Base-by-base conservation (phyloP, 2,329 filamentous ascomycete genomes). In the Aureobasidium pullulans region DNA sequence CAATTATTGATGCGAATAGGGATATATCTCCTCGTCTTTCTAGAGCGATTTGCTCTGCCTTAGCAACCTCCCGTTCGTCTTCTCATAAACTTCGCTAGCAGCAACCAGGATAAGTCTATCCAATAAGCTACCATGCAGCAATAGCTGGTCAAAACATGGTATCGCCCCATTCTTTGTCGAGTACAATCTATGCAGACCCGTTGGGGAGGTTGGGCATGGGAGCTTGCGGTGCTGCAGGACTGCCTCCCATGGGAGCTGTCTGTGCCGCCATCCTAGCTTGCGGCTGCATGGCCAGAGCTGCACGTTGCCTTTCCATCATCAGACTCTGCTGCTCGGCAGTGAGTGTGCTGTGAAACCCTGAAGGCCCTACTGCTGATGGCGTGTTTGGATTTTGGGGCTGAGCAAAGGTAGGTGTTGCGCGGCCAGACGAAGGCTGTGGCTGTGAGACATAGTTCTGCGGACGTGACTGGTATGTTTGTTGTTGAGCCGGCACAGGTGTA, bases 301-400 rank as follows among this genome's bases (percentile, higher is more conserved):
- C 70, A 32, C 70, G 65, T 59, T 73, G 70, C 31, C 70, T 66
- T 36, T 73, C 71, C 63, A 73, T 67, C 64, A 75, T 69, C 43
- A 62, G 65, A 28, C 67, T 64, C 48, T 74, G 72, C 57, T 73
- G 64, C 57, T 67, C 67, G 16, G 64, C 61, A 16, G 67, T 72
- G 65, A 73, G 66, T 57, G 68, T 61, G n/a, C 65, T 66, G 40
- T 66, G 63, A 44, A 66, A 69, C 10, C 67, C 66, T 46, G 60
- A 66, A 6, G 68, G 64, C 4, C 65, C 66, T 13, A 67, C 36
- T 16, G 61, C 60, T n/a, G 59, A 57, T 3, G 58, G 32, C 5
- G 54, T 57, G 43, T 57, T 47, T 10, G 54, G 23, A 15, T 67
- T 68, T 16, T 66, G 65, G 7, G 67, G 65, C 53, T 69, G 66